Conservation (phyloP, 73 alveolate species). For the Paramecium octaurelia region DNA sequence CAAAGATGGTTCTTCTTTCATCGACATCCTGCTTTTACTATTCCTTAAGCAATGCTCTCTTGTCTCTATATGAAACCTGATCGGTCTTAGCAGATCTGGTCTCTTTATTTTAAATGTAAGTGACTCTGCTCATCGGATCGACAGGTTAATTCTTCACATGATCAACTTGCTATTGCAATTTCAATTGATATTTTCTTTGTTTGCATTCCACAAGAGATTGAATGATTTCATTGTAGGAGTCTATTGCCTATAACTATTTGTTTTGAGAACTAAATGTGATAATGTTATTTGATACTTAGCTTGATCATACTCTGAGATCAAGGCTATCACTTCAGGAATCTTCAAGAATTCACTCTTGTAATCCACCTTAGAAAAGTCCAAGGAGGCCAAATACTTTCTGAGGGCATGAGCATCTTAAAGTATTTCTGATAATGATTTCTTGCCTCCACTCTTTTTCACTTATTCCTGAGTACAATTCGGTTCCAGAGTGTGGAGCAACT, state of each 20-base stretch:
- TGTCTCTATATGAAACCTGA: constrained; percentile 23
- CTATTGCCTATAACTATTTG: constrained; percentile 16
- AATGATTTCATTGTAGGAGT: not conserved
- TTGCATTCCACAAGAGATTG: not conserved
- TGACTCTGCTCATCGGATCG: not conserved
- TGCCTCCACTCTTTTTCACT: constrained; percentile 27
- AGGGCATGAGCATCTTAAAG: not conserved
- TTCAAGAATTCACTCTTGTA: constrained; percentile 22
- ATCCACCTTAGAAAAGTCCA: constrained; percentile 1
- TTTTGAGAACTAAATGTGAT: not conserved
- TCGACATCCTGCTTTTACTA: constrained; percentile 9
- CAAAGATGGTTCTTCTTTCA: constrained; percentile 45
- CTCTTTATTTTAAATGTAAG: not conserved
- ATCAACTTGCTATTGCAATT: not conserved
- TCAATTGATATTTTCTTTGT: not conserved
- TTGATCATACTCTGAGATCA: constrained; percentile 10
- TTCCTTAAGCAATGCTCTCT: not conserved
- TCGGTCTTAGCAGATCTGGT: constrained; percentile 18
- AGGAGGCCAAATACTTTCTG: not conserved
- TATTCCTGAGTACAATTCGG: not conserved
- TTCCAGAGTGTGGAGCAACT: not conserved
- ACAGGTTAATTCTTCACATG: not conserved
- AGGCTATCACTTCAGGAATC: not conserved
- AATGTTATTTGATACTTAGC: not conserved
- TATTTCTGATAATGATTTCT: constrained; percentile 10